Base-by-base conservation (phyloP, 1,284 basidiomycete species). In the Coniferiporia weirii region DNA sequence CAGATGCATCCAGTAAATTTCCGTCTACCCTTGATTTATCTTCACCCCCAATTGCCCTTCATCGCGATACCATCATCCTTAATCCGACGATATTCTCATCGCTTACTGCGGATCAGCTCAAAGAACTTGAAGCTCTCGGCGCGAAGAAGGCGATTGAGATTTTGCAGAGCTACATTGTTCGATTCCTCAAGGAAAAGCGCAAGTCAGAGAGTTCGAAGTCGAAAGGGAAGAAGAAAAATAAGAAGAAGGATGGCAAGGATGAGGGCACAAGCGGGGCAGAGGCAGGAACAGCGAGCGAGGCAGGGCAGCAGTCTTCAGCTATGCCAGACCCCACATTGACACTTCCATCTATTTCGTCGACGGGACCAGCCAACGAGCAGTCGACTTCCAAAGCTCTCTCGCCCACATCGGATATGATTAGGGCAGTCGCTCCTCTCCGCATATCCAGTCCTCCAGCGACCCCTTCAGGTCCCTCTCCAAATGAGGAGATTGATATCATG, bases 51-150 rank as follows among this genome's bases (percentile, higher is more conserved):
- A 93, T 96, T 74, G 84, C 93, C 32, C 76, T 95, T 27, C 91
- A 95, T 65, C 87, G 93, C 65, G 87, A 91, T 61, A 88, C 83
- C 53, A 82, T 96, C 32, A 84, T 93, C 64, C 81, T 96, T 40
- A 91, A 91, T 66, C 93, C 93, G 1, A 79, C 81, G 27, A 89
- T 96, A 45, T 96, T 96, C 69, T 82, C 87, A 5, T 86, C 87
- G 62, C 80, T 96, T 9, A 84, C 86, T 1, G 75, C 79, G 36
- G 85, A 87, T 60, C 87, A 90, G 70, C 73, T 96, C 52, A 79
- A 79, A 57, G 85, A 90, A 57, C 76, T 95, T 47, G 90, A 93
- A 70, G 80, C 81, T 45, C 80, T 93, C 67, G 92, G 93, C 3
- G 89, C 91, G 1, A 84, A 89, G 69, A 87, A 89, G 66, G 92